phyloP scores from a whole-genome alignment of 2,329 filamentous ascomycete species.

The Pseudogymnoascus sp. region DNA sequence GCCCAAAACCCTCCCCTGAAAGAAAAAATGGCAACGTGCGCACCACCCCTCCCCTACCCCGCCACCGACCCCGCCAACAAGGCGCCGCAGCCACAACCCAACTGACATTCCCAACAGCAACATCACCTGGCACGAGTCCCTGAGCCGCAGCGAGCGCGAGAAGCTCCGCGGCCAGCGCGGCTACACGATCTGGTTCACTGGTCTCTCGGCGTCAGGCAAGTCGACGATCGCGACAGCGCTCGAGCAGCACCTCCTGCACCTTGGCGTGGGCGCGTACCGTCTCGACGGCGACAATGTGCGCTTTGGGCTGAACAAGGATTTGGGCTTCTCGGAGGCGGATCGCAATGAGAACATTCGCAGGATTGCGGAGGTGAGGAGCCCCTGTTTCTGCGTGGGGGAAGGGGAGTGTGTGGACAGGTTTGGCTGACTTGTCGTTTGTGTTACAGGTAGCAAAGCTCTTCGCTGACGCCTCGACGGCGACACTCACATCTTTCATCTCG shows the following conservation, averaged over 20 bases:
- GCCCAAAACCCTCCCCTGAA: not conserved
- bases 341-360: constrained; percentile 96
- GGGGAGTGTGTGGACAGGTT: not conserved
- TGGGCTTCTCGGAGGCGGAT: constrained; percentile 88
- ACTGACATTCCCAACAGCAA: constrained; percentile 50
- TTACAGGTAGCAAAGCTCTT: constrained; percentile 83
- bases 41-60: constrained; percentile 24
- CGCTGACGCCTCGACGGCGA: constrained; percentile 78
- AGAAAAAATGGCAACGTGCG: constrained; percentile 25
- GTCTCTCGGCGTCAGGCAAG: constrained; percentile 92
- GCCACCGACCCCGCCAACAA: constrained; percentile 10
- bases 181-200: constrained; percentile 96
- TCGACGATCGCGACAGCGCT: constrained; percentile 94
- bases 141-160: constrained; percentile 71
- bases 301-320: constrained; percentile 95
- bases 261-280: constrained; percentile 76
- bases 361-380: constrained; percentile 63
- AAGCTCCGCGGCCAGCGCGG: constrained; percentile 72
- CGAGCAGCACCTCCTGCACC: constrained; percentile 90
- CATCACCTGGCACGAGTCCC: constrained; percentile 79
- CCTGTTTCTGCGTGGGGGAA: not conserved
- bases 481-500: constrained; percentile 94
- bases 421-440: constrained; percentile 9
- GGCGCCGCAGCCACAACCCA: constrained; percentile 8
- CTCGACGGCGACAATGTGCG: constrained; percentile 98